phyloP scores from a whole-genome alignment of 164 flowering plant genomes.

The Piper betle region DNA sequence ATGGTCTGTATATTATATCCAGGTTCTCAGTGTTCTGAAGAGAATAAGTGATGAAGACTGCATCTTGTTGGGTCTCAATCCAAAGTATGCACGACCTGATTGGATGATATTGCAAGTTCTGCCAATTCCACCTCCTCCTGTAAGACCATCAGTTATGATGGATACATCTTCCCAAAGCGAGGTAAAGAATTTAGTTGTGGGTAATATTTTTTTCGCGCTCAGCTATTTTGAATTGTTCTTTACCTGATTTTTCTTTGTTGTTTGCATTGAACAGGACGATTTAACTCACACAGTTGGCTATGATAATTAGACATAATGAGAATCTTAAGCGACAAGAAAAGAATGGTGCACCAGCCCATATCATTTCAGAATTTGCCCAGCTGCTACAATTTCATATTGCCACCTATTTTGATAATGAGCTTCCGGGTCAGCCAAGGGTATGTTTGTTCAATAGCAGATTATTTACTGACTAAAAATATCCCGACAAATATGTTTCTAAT shows the following conservation, averaged over 20 bases:
- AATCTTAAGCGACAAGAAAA: slow-evolving; percentile 84
- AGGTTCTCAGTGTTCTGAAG: slow-evolving; percentile 89
- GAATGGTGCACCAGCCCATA: too few relatives aligned
- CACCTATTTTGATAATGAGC: slow-evolving; percentile 96
- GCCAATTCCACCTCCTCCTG: slow-evolving; percentile 98
- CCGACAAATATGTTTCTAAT: too few relatives aligned
- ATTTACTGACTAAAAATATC: background rate
- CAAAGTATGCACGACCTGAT: slow-evolving; percentile 95
- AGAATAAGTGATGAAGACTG: slow-evolving; percentile 95
- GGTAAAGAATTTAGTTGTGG: slow-evolving; percentile 27
- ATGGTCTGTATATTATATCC: slow-evolving; percentile 3
- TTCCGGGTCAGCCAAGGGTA: slow-evolving; percentile 99
- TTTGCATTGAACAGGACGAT: slow-evolving; percentile 55
- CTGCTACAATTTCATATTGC: slow-evolving; percentile 94
- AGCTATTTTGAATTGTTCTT: too few relatives aligned
- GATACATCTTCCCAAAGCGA: slow-evolving; percentile 96
- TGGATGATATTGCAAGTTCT: slow-evolving; percentile 99
- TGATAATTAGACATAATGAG: slow-evolving; percentile 93
- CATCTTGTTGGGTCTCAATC: slow-evolving; percentile 58
- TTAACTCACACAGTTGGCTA: slow-evolving; percentile 93
- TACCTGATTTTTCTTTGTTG: background rate
- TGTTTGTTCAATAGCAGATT: background rate
- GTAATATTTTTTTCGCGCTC: background rate
- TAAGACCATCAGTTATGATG: slow-evolving; percentile 99
- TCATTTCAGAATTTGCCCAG: too few relatives aligned